Base-by-base conservation (phyloP, 148 eudicot genomes). In the Rhododendron vialii region DNA sequence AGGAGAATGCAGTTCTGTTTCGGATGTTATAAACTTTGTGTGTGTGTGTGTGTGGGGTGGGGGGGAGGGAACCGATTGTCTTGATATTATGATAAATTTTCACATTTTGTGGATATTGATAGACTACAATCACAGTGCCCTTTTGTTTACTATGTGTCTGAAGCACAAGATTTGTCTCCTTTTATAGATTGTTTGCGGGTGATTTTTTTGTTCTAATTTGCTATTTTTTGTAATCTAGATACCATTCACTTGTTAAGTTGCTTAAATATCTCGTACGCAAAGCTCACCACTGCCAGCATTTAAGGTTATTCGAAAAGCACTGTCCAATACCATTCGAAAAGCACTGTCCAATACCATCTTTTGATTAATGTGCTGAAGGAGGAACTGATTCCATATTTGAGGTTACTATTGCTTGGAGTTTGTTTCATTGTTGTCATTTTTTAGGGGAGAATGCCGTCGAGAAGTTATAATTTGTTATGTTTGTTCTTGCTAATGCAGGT, bases 281-380 rank as follows among this genome's bases (percentile, higher is more conserved):
- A 86, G 93, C 92, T 81, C 90, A 83, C 38, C 74, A 55, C 78
- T 95, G 96, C 84, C 90, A 81, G 63, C 91, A 91, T 88, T 38
- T 30, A 85, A 85, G 78, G 85, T 86, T 96, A 67, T 84, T 96
- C 88, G 93, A 94, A 73, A 95, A 92, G 90, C 98, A 96, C 83
- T 35, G 36, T 35, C 36, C 91, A 69, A 9, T 87, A 78, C 91
- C 87, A 88, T 84, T n/a, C n/a, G n/a, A n/a, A n/a, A n/a, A n/a
- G n/a, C n/a, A n/a, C 35, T 35, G 35, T 35, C 36, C 91, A 69
- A 9, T 87, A 78, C 91, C 87, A 88, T 84, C 85, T 35, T 88
- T 73, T 35, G 85, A 73, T 80, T 88, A 53, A 88, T 76, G 80
- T 78, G 53, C 86, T 80, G 73, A 75, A 78, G 83, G 53, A 82